phyloP scores from a whole-genome alignment of 148 eudicot genomes.

The Rhododendron molle region DNA sequence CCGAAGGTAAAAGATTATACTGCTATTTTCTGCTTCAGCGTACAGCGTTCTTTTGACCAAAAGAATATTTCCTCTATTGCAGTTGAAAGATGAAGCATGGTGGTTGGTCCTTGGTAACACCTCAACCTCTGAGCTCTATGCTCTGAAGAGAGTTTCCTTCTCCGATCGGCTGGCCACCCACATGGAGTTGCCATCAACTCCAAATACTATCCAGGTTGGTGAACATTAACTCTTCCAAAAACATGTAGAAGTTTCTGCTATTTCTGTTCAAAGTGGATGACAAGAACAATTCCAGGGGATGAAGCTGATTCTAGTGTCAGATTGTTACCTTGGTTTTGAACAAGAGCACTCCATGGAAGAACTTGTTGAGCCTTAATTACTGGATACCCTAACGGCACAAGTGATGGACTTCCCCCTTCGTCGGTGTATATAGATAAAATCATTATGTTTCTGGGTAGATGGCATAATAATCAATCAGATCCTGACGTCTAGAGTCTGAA shows the following conservation, averaged over 20 bases:
- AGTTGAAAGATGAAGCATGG: constrained; percentile 99
- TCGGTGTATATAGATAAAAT: background rate
- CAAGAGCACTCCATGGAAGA: constrained; percentile 61
- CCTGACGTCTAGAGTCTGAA: background rate
- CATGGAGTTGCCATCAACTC: constrained; percentile 68
- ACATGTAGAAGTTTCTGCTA: background rate
- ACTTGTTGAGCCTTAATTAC: constrained; percentile 24
- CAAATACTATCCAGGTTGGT: constrained; percentile 49
- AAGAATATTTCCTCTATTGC: constrained; percentile 5
- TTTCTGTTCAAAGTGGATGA: background rate
- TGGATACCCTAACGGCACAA: background rate
- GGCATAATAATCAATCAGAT: background rate
- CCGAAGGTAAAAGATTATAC: constrained; percentile 58
- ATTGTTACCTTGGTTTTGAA: constrained; percentile 85
- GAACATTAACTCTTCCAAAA: constrained; percentile 1
- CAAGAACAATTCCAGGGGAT: constrained; percentile 44
- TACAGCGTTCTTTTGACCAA: background rate
- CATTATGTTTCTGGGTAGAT: background rate
- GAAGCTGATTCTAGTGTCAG: constrained; percentile 84
- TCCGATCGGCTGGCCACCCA: constrained; percentile 48
- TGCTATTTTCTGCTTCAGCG: background rate
- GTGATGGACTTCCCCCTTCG: background rate
- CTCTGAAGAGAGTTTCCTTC: constrained; percentile 82
- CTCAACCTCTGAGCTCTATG: constrained; percentile 61
- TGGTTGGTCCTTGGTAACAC: constrained; percentile 85